These are phyloP conservation scores for Solanum aculeatissimum DNA, from an alignment of 305 asterid species.

Conservation along the genomic window DNA sequence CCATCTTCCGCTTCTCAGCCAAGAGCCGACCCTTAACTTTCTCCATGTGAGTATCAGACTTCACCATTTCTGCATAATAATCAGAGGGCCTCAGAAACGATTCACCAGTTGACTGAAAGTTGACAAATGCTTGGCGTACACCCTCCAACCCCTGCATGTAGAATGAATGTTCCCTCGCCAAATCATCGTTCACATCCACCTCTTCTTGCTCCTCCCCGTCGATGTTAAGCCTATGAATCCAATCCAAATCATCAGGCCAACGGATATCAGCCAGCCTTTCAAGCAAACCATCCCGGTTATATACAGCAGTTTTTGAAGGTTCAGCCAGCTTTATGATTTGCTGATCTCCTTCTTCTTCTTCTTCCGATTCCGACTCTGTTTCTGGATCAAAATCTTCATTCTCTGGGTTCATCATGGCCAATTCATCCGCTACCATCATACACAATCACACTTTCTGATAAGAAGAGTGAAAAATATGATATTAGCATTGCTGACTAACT, in stretches of 20 bases:
- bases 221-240: slow-evolving; percentile 60
- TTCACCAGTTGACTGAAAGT: slow-evolving; percentile 43
- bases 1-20: slow-evolving; percentile 62
- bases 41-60: slow-evolving; percentile 81
- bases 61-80: slow-evolving; percentile 89
- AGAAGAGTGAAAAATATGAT: not conserved
- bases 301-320: slow-evolving; percentile 63
- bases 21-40: slow-evolving; percentile 73
- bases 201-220: slow-evolving; percentile 43
- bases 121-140: slow-evolving; percentile 36
- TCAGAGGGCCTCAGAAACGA: slow-evolving; percentile 70
- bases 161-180: slow-evolving; percentile 66
- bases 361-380: slow-evolving; percentile 41
- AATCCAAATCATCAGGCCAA: slow-evolving; percentile 58
- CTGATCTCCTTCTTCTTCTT: slow-evolving; percentile 41
- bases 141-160: slow-evolving; percentile 80
- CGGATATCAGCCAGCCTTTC: slow-evolving; percentile 66
- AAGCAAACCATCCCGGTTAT: slow-evolving; percentile 50
- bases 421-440: not conserved
- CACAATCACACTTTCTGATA: not conserved
- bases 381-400: slow-evolving; percentile 38
- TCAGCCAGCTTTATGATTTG: slow-evolving; percentile 33
- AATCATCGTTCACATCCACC: slow-evolving; percentile 72
- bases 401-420: not conserved
- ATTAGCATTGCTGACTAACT: not conserved